Evolutionary conservation across 441 rosid genomes (phyloP).

Genomic region (Pelargonium myrrhifolium): DNA sequence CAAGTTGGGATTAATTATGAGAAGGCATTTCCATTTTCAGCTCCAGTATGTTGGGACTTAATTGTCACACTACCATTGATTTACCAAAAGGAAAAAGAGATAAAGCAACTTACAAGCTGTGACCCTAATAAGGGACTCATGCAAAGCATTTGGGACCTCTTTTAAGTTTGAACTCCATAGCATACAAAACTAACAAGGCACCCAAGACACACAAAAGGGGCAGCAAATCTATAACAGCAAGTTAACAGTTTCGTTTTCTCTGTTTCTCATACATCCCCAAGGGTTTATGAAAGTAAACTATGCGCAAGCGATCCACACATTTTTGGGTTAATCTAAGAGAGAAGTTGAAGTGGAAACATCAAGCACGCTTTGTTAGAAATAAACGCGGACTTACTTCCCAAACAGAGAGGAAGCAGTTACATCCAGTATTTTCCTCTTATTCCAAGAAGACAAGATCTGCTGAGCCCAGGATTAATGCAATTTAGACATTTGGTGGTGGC

Average conservation of each 20-base stretch:
- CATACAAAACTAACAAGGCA: no score
- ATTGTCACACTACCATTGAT: no score
- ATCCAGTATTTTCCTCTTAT: constrained; percentile 24
- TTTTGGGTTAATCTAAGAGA: background rate
- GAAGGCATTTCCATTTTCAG: no score
- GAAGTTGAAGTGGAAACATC: background rate
- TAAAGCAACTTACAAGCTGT: no score
- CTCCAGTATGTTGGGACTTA: no score
- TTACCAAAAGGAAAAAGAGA: no score
- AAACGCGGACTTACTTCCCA: background rate
- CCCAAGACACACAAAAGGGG: background rate
- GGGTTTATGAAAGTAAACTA: background rate
- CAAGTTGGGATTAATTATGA: no score
- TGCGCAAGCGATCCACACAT: background rate
- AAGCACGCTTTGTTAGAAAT: background rate
- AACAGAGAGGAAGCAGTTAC: background rate
- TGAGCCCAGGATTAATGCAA: constrained; percentile 4
- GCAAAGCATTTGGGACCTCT: no score
- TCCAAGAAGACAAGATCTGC: constrained; percentile 14
- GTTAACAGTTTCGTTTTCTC: no score
- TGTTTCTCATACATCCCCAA: no score
- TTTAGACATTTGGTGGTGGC: constrained; percentile 93
- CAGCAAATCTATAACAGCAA: background rate
- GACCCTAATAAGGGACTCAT: no score
- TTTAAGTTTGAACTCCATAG: no score